Evolutionary conservation across 2,329 filamentous ascomycete species (phyloP).

Genomic region (Grosmannia serpens): DNA sequence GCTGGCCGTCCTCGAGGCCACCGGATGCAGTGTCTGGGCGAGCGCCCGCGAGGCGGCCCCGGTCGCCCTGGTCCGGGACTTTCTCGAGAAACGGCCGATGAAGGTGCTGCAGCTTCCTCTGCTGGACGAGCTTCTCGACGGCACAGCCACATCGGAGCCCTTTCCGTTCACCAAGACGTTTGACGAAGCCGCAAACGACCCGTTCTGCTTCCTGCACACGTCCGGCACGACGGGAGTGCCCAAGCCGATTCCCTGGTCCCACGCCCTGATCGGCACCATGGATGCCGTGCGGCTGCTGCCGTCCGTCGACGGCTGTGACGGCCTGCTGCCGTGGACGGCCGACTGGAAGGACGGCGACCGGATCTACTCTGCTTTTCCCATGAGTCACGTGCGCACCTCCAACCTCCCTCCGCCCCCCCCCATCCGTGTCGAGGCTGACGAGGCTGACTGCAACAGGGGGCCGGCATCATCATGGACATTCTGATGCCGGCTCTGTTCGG

Average conservation of each 20-base stretch:
- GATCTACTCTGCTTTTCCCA: conserved; percentile 19
- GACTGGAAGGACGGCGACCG: conserved; percentile 1
- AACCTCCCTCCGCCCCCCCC: too few species aligned
- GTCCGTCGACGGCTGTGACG: background rate
- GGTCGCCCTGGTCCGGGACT: background rate
- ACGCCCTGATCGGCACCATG: background rate
- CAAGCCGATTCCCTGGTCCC: conserved; percentile 27
- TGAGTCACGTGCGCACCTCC: conserved; percentile 20
- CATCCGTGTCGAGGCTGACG: too few species aligned
- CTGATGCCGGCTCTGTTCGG: conserved; percentile 1
- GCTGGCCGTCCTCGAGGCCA: background rate
- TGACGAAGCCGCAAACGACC: conserved; percentile 29
- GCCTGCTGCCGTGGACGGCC: background rate
- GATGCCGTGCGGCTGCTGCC: background rate
- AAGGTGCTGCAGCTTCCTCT: background rate
- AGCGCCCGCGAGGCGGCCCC: background rate
- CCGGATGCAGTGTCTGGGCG: background rate
- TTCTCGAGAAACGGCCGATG: background rate
- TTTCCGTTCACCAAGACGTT: conserved; percentile 6
- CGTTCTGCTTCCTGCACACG: conserved; percentile 30
- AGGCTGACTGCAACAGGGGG: background rate
- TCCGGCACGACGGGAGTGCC: conserved; percentile 34
- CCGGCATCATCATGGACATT: conserved; percentile 3
- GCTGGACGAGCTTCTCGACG: background rate
- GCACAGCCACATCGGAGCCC: too few species aligned